Evolutionary conservation across 495 filamentous ascomycete species (phyloP).

Genomic region (Aspergillus cavernicola): DNA sequence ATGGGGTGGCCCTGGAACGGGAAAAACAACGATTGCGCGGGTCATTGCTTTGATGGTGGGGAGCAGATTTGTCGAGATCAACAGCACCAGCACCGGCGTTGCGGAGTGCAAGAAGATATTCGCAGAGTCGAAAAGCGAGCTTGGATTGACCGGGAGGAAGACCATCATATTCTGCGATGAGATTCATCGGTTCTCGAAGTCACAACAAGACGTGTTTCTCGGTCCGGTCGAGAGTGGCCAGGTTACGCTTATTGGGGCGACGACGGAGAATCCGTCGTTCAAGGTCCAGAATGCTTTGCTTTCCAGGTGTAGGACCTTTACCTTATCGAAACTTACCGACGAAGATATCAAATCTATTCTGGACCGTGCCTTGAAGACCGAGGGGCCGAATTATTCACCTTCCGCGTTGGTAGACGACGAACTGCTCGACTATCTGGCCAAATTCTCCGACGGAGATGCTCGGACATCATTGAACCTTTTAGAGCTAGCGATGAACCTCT

Average conservation of each 20-base stretch:
- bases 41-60: slow-evolving; percentile 80
- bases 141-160: slow-evolving; percentile 76
- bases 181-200: slow-evolving; percentile 90
- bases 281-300: slow-evolving; percentile 86
- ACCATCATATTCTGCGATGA: slow-evolving; percentile 99
- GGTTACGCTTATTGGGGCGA: slow-evolving; percentile 89
- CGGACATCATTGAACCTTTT: slow-evolving; percentile 89
- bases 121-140: slow-evolving; percentile 75
- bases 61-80: slow-evolving; percentile 91
- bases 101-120: slow-evolving; percentile 95
- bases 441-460: slow-evolving; percentile 88
- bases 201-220: slow-evolving; percentile 93
- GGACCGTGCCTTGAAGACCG: slow-evolving; percentile 62
- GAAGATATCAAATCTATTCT: slow-evolving; percentile 71
- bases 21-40: slow-evolving; percentile 96
- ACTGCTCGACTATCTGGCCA: slow-evolving; percentile 73
- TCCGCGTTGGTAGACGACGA: slow-evolving; percentile 69
- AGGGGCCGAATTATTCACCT: slow-evolving; percentile 52
- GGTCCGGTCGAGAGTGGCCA: slow-evolving; percentile 89
- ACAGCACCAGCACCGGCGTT: slow-evolving; percentile 87
- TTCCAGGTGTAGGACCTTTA: slow-evolving; percentile 87
- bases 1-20: slow-evolving; percentile 89
- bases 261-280: slow-evolving; percentile 95
- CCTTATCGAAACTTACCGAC: slow-evolving; percentile 67
- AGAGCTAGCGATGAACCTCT: slow-evolving; percentile 72